Conservation (phyloP, 2,329 filamentous ascomycete genomes). For the Sporothrix sp. region DNA sequence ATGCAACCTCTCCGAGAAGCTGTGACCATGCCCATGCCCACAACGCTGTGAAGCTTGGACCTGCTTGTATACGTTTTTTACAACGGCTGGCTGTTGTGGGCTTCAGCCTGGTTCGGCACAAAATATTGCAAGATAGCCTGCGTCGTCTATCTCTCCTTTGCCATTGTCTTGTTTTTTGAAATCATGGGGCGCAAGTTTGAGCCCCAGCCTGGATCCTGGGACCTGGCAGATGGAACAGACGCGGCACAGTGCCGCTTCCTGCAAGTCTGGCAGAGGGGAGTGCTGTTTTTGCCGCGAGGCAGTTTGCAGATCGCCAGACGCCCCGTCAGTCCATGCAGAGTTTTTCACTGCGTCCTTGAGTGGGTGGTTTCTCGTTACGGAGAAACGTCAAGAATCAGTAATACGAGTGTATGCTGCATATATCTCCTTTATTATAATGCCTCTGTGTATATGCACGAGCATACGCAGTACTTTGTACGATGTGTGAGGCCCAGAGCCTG, state of each 20-base stretch:
- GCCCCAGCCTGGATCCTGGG: constrained; percentile 3
- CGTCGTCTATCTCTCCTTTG: too few species aligned
- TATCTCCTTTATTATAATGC: too few species aligned
- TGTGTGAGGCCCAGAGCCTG: too few species aligned
- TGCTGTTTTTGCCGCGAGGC: constrained; percentile 1
- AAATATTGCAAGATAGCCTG: too few species aligned
- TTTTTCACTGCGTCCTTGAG: neutral
- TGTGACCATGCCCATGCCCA: neutral
- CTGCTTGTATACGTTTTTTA: neutral
- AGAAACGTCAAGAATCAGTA: too few species aligned
- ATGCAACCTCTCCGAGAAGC: constrained; percentile 7
- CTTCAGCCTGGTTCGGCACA: too few species aligned
- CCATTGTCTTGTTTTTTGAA: neutral
- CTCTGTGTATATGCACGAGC: too few species aligned
- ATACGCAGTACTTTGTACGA: too few species aligned
- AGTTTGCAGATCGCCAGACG: constrained; percentile 5
- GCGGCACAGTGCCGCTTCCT: neutral
- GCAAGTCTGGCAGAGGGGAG: neutral
- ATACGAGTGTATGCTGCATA: too few species aligned
- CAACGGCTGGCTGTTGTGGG: neutral
- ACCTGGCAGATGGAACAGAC: constrained; percentile 1
- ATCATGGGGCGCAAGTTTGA: neutral
- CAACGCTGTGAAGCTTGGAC: neutral
- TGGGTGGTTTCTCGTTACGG: neutral
- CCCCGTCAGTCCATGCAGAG: neutral